These are phyloP conservation scores for Annona squamosa DNA, from an alignment of 164 flowering plant species.

Conservation along the genomic window DNA sequence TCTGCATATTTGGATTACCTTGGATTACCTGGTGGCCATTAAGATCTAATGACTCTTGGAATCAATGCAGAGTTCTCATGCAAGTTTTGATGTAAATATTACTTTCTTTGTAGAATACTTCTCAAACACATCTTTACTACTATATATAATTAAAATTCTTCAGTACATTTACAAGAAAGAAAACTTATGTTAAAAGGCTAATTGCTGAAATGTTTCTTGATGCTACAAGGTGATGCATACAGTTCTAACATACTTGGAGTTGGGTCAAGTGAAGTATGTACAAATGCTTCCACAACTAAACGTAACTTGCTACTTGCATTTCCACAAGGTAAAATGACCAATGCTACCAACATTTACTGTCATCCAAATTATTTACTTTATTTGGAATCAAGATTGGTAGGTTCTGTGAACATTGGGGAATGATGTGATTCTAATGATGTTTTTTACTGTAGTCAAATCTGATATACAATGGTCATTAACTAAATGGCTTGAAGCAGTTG, in stretches of 20 bases:
- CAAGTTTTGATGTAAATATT: background rate
- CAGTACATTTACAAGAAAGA: no score
- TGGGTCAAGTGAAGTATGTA: slow-evolving; percentile 73
- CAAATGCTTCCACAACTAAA: slow-evolving; percentile 64
- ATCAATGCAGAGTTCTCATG: background rate
- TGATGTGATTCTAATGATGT: slow-evolving; percentile 2
- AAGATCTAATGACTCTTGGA: background rate
- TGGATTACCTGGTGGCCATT: no score
- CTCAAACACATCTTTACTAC: no score
- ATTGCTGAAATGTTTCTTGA: slow-evolving; percentile 1
- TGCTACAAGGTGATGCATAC: slow-evolving; percentile 75
- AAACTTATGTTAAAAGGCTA: background rate
- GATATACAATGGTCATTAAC: background rate
- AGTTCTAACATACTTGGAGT: slow-evolving; percentile 68
- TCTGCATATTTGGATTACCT: no score
- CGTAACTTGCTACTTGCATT: slow-evolving; percentile 70
- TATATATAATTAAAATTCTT: no score
- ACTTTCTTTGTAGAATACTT: background rate
- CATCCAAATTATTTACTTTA: background rate
- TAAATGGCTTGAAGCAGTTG: background rate
- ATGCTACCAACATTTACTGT: background rate
- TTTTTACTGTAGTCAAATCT: background rate
- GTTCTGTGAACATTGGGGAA: slow-evolving; percentile 2
- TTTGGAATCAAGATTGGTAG: background rate
- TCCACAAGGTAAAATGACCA: slow-evolving; percentile 53